Evolutionary conservation across 768 basidiomycete genomes (phyloP).

Genomic region (Tulasnella sp.): DNA sequence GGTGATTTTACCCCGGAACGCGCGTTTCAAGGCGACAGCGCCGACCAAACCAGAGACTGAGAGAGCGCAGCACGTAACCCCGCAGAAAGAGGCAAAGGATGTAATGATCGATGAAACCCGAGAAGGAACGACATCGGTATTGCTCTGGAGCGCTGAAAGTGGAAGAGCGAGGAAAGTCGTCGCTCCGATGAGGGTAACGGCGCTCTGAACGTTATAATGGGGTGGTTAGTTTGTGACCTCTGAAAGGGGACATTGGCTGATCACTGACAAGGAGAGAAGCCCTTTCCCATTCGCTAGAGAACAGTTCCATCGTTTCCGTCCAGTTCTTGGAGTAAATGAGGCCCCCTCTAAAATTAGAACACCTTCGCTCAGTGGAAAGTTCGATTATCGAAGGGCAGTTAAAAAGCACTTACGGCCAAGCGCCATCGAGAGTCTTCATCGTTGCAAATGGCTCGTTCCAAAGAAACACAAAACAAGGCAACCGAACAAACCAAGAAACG

Average conservation of each 20-base stretch:
- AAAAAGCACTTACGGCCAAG: not conserved
- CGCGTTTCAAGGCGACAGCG: not conserved
- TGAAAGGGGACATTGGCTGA: not conserved
- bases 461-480: not conserved
- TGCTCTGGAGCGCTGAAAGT: not conserved
- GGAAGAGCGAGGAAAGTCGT: not conserved
- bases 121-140: not conserved
- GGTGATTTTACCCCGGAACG: not conserved
- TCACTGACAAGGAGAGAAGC: not conserved
- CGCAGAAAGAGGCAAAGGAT: not conserved
- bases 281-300: not conserved
- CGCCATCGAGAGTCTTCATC: not conserved
- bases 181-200: not conserved
- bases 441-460: constrained; percentile 2
- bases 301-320: not conserved
- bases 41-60: not conserved
- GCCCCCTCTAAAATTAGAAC: not conserved
- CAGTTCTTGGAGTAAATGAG: not conserved
- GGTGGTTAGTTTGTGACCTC: not conserved
- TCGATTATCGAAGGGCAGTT: not conserved
- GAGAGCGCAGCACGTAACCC: not conserved
- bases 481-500: not conserved
- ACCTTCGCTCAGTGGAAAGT: not conserved
- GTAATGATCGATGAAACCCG: not conserved
- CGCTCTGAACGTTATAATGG: not conserved